Evolutionary conservation across 2,329 filamentous ascomycete species (phyloP), one percentile per base, ranked within the genome.

Genomic region (Pseudopithomyces maydicus): DNA sequence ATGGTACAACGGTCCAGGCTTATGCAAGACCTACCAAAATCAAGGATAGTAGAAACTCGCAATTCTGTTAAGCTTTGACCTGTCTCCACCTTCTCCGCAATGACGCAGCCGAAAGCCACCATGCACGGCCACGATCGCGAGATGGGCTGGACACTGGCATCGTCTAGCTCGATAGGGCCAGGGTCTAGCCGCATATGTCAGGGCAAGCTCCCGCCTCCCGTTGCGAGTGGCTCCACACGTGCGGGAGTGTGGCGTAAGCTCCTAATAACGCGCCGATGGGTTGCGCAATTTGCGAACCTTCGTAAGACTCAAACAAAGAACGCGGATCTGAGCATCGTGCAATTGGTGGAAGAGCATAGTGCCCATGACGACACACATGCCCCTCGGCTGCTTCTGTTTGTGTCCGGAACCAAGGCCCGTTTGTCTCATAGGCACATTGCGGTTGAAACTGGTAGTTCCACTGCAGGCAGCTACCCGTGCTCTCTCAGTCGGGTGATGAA

Each of bases 41-140:
- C 48, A 51, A 41, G 48, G 38, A 51, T 23, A 19, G 12, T 15
- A 15, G 38, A 49, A 44, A n/a, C 23, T 62, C 58, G 55, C 56
- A 57, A 55, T 41, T 54, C 5, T 57, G 57, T 57, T 65, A 69
- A 70, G 66, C 65, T 67, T 69, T 59, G 43, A n/a, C 11, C 3
- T 19, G 58, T 60, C 59, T 58, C 66, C 64, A 64, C 57, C 53
- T 58, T 63, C 56, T 29, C 57, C 54, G 59, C 60, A 59, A 70
- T 73, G 70, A 73, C 68, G 70, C 67, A 69, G 57, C 53, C 46
- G 33, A 50, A 39, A 52, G 55, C 54, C 45, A 49, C 58, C 17
- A 29, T 20, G 55, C 58, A 61, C 55, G 38, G 55, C 55, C 55
- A 58, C 55, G 36, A 42, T 26, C 22, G 44, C 20, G 15, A 10